These are phyloP conservation scores for Biscogniauxia sp. DNA, from an alignment of 2,329 filamentous ascomycete species.

Conservation along the genomic window DNA sequence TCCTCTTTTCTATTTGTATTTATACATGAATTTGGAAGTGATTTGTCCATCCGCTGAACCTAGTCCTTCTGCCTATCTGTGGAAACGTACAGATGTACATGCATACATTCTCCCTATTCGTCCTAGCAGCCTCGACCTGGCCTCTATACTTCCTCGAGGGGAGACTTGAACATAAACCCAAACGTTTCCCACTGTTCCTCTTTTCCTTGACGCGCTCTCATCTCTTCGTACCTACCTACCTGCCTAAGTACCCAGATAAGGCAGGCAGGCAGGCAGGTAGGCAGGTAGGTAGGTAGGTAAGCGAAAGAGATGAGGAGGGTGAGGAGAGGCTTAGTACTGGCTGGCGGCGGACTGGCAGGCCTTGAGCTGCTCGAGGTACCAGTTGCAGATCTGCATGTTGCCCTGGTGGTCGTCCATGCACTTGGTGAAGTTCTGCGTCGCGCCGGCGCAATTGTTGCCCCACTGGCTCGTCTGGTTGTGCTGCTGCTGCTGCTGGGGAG, in stretches of 20 bases:
- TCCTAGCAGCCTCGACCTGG: background rate
- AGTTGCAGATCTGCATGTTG: conserved; percentile 93
- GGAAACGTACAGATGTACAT: too few relatives aligned
- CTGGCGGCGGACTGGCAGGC: conserved; percentile 77
- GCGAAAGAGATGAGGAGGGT: too few relatives aligned
- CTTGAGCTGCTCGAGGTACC: conserved; percentile 98
- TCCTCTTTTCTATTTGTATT: background rate
- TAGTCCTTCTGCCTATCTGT: too few relatives aligned
- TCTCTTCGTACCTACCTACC: too few relatives aligned
- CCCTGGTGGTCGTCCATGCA: conserved; percentile 96
- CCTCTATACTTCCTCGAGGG: background rate
- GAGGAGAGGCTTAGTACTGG: conserved; percentile 54
- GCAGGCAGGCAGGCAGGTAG: too few relatives aligned
- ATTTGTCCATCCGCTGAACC: too few relatives aligned
- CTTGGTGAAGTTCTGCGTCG: conserved; percentile 82
- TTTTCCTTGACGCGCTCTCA: too few relatives aligned
- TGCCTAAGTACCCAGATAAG: too few relatives aligned
- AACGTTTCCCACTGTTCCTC: too few relatives aligned
- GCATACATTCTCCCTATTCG: background rate
- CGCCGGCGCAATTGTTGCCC: conserved; percentile 70
- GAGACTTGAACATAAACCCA: too few relatives aligned
- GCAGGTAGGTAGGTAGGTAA: too few relatives aligned
- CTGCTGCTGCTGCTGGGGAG: conserved; percentile 51
- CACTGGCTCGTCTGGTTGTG: conserved; percentile 51
- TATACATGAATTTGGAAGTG: background rate